Evolutionary conservation across 768 basidiomycete species (phyloP).

Genomic region (Amanita exitialis): DNA sequence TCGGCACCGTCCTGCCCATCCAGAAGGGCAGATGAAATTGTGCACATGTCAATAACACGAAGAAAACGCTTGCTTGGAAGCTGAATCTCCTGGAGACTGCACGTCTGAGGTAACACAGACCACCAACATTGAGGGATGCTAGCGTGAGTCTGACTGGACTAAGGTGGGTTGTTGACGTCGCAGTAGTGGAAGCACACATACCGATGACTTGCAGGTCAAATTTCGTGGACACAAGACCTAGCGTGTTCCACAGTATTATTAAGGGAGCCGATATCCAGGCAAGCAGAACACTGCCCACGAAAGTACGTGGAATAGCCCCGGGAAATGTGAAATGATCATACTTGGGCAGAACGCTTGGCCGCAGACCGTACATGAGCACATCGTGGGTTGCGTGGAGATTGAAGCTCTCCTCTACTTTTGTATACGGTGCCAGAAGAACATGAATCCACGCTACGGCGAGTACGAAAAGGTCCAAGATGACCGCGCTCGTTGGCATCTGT

Average conservation of each 20-base stretch:
- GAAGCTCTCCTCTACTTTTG: conserved; percentile 98
- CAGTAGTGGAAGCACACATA: conserved; percentile 22
- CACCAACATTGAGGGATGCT: conserved; percentile 50
- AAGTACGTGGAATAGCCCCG: conserved; percentile 84
- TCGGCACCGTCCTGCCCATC: conserved; percentile 89
- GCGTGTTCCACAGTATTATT: conserved; percentile 26
- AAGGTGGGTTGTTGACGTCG: not conserved
- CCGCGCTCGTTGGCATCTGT: not conserved
- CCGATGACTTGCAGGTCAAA: conserved; percentile 63
- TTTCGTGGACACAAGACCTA: conserved; percentile 43
- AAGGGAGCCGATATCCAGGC: conserved; percentile 46
- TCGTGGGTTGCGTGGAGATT: conserved; percentile 90
- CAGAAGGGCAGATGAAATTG: conserved; percentile 94
- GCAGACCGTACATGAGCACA: conserved; percentile 65
- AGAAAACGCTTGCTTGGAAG: conserved; percentile 41
- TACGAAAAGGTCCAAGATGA: conserved; percentile 36
- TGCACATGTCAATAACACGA: conserved; percentile 57
- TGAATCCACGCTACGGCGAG: conserved; percentile 48
- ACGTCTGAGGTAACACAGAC: conserved; percentile 53
- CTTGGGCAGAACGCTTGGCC: conserved; percentile 25
- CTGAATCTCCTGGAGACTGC: conserved; percentile 61
- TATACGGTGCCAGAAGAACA: conserved; percentile 75
- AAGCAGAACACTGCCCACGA: conserved; percentile 67
- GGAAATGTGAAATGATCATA: conserved; percentile 88
- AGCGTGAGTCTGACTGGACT: conserved; percentile 64